Conservation (phyloP, 352 stramenopile species). For the Globisporangium recalcitrans region DNA sequence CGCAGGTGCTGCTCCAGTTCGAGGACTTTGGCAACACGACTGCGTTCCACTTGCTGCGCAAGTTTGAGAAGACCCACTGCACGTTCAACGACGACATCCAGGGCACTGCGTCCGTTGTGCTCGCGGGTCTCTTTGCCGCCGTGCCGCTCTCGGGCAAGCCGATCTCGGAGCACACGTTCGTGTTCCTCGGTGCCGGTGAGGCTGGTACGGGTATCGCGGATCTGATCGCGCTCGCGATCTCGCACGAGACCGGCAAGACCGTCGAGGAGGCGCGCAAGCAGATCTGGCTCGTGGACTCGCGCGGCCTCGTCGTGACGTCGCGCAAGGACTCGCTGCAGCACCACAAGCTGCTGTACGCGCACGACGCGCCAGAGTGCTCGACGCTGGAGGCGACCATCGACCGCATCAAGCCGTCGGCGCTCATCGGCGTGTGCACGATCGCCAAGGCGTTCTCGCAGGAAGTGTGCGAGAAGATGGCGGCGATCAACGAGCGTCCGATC, state of each 20-base stretch:
- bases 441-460: slow-evolving; percentile 86
- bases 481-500: slow-evolving; percentile 88
- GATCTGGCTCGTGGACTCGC: slow-evolving; percentile 92
- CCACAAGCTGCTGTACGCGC: slow-evolving; percentile 88
- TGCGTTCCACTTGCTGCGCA: slow-evolving; percentile 79
- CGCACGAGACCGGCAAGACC: slow-evolving; percentile 80
- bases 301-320: slow-evolving; percentile 78
- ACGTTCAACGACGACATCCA: slow-evolving; percentile 97
- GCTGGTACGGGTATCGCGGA: slow-evolving; percentile 94
- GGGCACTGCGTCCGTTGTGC: slow-evolving; percentile 69
- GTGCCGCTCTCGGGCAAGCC: slow-evolving; percentile 65
- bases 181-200: slow-evolving; percentile 93
- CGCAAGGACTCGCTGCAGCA: slow-evolving; percentile 78
- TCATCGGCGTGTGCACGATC: slow-evolving; percentile 94
- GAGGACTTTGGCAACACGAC: slow-evolving; percentile 88
- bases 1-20: slow-evolving; percentile 82
- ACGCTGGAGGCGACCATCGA: slow-evolving; percentile 77
- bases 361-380: slow-evolving; percentile 61
- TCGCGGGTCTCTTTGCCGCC: slow-evolving; percentile 73
- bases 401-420: slow-evolving; percentile 87
- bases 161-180: slow-evolving; percentile 91
- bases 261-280: slow-evolving; percentile 87
- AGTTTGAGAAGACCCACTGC: slow-evolving; percentile 81
- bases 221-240: slow-evolving; percentile 89
- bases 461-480: slow-evolving; percentile 87